A percentile compares a stretch with the other conserved stretches of the same genome.
These are phyloP conservation scores for Cladosporium sp. DNA, from an alignment of 2,329 filamentous ascomycete genomes.

Conservation along the genomic window DNA sequence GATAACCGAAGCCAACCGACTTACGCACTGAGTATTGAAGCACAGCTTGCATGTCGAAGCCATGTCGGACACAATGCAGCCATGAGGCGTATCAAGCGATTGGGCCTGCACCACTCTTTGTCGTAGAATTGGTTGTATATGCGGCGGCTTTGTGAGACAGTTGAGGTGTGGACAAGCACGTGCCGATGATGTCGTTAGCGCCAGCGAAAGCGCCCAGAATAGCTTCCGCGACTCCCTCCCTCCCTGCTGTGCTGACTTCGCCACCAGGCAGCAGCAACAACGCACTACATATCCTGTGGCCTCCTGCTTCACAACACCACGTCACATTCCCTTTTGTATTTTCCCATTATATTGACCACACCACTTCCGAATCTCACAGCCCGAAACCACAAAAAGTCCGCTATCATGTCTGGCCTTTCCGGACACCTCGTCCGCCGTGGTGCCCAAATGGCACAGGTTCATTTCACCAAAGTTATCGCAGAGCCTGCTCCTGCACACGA, in stretches of 20 bases:
- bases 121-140: background rate
- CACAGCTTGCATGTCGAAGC: too few relatives aligned
- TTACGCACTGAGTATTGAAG: too few relatives aligned
- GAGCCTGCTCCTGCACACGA: constrained; percentile 17
- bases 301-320: background rate
- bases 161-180: background rate
- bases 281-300: background rate
- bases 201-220: background rate
- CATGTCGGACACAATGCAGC: background rate
- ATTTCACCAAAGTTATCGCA: constrained; percentile 18
- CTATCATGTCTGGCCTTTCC: constrained; percentile 40
- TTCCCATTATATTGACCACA: background rate
- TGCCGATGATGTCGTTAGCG: background rate
- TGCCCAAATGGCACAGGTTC: constrained; percentile 26
- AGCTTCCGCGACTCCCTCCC: background rate
- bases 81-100: background rate
- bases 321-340: background rate
- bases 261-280: constrained; percentile 7
- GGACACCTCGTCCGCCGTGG: constrained; percentile 34
- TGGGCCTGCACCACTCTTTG: background rate
- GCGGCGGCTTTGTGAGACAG: background rate
- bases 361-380: background rate
- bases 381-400: constrained; percentile 15
- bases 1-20: too few relatives aligned
- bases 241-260: background rate